Evolutionary conservation across 257 asterid genomes (phyloP), one percentile per base, ranked within the genome.

Genomic region (Phtheirospermum japonicum): DNA sequence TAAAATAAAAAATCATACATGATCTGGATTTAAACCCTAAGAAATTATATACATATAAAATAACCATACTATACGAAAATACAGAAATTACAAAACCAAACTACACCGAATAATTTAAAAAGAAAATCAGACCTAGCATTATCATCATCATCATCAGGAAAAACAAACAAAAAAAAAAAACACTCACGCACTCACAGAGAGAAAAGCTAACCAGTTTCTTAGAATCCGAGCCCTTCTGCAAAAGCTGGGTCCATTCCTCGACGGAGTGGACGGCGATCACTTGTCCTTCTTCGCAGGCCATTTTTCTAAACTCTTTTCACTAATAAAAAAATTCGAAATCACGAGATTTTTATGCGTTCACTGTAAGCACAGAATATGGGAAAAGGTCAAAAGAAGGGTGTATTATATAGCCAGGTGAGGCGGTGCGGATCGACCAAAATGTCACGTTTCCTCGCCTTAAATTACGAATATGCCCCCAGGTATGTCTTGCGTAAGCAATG

Each of bases 191-290:
- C n/a, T n/a, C 0, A 33, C 39, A 36, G 42, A n/a, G 37, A 36
- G 0, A 11, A 45, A 16, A 4, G 60, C 8, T 20, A 71, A 91
- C 98, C 87, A 88, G 75, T 61, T 84, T 86, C 55, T 71, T 71
- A 45, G 78, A 28, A 0, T 75, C 90, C 6, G 4, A 40, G n/a
- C 76, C 87, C 75, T 76, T 80, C 64, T 65, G 28, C 52, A 83
- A 65, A 7, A 68, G 76, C 1, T 30, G 63, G 4, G 51, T 63
- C 87, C 83, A 84, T 39, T 83, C 77, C 0, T 79, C 89, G 20
- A 63, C 66, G 65, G 75, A n/a, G 83, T 91, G 98, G 78, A 82
- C 71, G 40, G 82, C 70, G 58, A 79, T 53, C 62, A 91, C 95
- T 30, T 86, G 95, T 64, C 96, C 96, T 53, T 82, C 97, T 9